Conservation (phyloP, 495 filamentous ascomycete genomes). For the Hypomontagnella submonticulosa region DNA sequence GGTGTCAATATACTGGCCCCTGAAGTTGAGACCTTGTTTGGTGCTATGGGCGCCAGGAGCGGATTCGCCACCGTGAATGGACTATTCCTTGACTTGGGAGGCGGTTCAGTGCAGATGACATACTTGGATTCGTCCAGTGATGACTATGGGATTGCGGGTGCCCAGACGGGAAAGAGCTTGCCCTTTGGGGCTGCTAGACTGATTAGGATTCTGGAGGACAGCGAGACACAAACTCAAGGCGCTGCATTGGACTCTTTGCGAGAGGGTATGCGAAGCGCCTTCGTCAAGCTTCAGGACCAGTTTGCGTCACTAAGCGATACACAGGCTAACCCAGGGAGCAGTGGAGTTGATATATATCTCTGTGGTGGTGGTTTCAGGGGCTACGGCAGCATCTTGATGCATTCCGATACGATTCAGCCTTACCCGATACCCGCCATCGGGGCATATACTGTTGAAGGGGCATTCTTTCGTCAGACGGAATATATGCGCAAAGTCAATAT, state of each 20-base stretch:
- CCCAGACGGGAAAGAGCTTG: conserved; percentile 63
- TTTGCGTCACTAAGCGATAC: conserved; percentile 64
- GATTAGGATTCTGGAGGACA: conserved; percentile 66
- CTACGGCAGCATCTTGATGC: conserved; percentile 87
- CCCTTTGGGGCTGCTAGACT: conserved; percentile 91
- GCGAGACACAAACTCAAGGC: conserved; percentile 54
- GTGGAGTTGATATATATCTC: conserved; percentile 80
- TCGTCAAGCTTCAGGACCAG: conserved; percentile 67
- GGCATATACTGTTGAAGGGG: conserved; percentile 72
- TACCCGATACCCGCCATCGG: conserved; percentile 91
- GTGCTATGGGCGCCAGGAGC: conserved; percentile 85
- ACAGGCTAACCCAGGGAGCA: conserved; percentile 52
- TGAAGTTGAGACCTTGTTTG: conserved; percentile 82
- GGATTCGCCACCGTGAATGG: conserved; percentile 70
- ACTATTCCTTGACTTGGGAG: conserved; percentile 88
- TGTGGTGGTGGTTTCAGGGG: conserved; percentile 92
- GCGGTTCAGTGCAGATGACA: conserved; percentile 90
- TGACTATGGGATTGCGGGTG: conserved; percentile 59
- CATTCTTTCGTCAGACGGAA: conserved; percentile 70
- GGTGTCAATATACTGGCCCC: conserved; percentile 78
- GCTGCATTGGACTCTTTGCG: conserved; percentile 67
- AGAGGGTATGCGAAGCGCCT: conserved; percentile 68
- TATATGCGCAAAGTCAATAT: conserved; percentile 66
- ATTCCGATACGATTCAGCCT: conserved; percentile 70
- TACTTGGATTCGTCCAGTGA: conserved; percentile 72